Evolutionary conservation across 2,329 filamentous ascomycete species (phyloP).

Genomic region (Alternaria alternata): DNA sequence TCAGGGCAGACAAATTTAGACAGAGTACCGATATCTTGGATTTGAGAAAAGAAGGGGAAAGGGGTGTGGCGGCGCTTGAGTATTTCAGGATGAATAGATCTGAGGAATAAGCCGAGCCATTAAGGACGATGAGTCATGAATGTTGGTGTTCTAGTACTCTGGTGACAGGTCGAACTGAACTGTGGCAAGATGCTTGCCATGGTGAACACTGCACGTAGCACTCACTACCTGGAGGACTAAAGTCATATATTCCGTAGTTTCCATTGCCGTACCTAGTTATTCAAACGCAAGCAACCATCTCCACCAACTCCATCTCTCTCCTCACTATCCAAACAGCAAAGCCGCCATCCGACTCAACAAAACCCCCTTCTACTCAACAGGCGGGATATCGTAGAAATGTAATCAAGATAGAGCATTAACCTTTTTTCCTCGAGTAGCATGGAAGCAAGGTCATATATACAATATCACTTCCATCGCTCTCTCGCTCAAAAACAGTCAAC

Average conservation of each 20-base stretch:
- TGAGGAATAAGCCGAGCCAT: neutral
- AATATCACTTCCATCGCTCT: constrained; percentile 11
- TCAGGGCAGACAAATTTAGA: neutral
- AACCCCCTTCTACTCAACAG: constrained; percentile 11
- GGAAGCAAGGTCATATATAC: constrained; percentile 23
- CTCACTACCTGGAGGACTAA: neutral
- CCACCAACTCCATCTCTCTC: neutral
- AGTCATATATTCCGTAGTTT: neutral
- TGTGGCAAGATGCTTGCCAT: neutral
- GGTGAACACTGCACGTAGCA: neutral
- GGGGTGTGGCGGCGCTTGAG: neutral
- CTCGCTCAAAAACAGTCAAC: constrained; percentile 10
- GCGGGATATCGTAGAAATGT: constrained; percentile 27
- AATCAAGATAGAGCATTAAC: constrained; percentile 21
- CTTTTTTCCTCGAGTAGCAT: constrained; percentile 2
- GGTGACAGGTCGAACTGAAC: neutral
- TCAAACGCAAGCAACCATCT: constrained; percentile 5
- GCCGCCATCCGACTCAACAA: neutral
- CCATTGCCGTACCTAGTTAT: constrained; percentile 3
- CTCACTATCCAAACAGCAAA: constrained; percentile 1
- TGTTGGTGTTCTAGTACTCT: neutral
- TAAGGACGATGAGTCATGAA: neutral
- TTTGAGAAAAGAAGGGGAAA: neutral
- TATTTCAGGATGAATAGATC: neutral
- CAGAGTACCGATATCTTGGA: neutral